Percentiles rank a stretch among this genome's conserved stretches.
Conservation (phyloP, 495 filamentous ascomycete genomes). For the Echria macrotheca region DNA sequence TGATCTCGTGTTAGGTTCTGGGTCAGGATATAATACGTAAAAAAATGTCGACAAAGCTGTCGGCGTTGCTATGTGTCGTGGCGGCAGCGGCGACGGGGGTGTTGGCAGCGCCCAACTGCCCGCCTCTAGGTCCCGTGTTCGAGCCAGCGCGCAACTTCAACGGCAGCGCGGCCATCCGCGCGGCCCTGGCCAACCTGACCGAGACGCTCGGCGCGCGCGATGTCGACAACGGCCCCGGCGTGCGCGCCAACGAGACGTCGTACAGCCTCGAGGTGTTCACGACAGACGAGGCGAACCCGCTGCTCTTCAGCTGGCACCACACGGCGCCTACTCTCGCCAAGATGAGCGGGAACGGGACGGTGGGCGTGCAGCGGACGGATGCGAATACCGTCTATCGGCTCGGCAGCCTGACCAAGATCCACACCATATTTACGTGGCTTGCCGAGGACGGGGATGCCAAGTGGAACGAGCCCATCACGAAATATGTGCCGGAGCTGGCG, state of each 20-base stretch:
- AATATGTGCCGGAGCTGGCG: constrained; percentile 52
- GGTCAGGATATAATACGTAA: too few species aligned
- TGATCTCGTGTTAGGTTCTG: too few species aligned
- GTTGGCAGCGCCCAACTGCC: constrained; percentile 37
- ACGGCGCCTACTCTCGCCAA: constrained; percentile 35
- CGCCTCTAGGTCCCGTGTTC: constrained; percentile 45
- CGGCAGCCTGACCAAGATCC: constrained; percentile 47
- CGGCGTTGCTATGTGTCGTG: too few species aligned
- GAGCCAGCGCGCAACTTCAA: constrained; percentile 38
- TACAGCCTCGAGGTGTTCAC: constrained; percentile 51
- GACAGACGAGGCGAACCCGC: constrained; percentile 28
- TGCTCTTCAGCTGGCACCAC: constrained; percentile 44
- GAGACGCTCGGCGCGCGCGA: constrained; percentile 28
- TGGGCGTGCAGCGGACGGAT: constrained; percentile 35
- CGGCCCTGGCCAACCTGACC: constrained; percentile 36
- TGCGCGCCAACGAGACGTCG: constrained; percentile 39
- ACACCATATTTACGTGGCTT: constrained; percentile 44
- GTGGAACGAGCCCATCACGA: constrained; percentile 44
- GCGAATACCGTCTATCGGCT: constrained; percentile 47
- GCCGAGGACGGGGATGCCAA: constrained; percentile 34
- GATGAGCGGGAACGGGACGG: constrained; percentile 18
- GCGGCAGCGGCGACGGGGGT: constrained; percentile 1
- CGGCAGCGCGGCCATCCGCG: constrained; percentile 26
- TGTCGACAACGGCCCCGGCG: constrained; percentile 27
- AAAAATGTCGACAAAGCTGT: too few species aligned